Evolutionary conservation across 179 eudicot species (phyloP).

Genomic region (Pouteria campechiana): DNA sequence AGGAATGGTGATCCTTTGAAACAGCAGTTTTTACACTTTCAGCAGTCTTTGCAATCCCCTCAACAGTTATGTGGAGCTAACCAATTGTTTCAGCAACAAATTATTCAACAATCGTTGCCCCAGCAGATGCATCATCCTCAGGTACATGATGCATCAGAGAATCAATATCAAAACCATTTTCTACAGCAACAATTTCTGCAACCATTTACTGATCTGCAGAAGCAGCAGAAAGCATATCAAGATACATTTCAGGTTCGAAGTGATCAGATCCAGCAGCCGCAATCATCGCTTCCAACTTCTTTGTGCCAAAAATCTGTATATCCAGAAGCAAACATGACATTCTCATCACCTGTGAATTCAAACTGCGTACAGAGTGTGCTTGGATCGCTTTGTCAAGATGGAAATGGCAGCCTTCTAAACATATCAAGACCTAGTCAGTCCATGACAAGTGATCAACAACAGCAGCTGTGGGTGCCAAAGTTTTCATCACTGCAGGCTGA

Average conservation of each 20-base stretch:
- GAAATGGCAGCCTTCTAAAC: slow-evolving; percentile 48
- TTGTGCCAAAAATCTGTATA: slow-evolving; percentile 43
- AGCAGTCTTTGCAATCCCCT: slow-evolving; percentile 69
- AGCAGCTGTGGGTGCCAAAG: slow-evolving; percentile 51
- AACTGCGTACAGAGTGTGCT: slow-evolving; percentile 45
- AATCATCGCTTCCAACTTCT: slow-evolving; percentile 28
- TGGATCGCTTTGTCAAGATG: slow-evolving; percentile 50
- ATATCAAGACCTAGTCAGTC: slow-evolving; percentile 41
- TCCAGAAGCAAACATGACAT: slow-evolving; percentile 24
- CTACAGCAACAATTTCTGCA: slow-evolving; percentile 24
- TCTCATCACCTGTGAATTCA: slow-evolving; percentile 26
- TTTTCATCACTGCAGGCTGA: slow-evolving; percentile 38
- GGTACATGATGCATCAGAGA: slow-evolving; percentile 44
- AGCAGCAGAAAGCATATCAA: slow-evolving; percentile 35
- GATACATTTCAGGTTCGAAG: slow-evolving; percentile 47
- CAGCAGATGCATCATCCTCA: slow-evolving; percentile 54
- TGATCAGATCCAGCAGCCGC: slow-evolving; percentile 50
- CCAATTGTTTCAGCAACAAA: slow-evolving; percentile 46
- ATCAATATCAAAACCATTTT: too few species aligned
- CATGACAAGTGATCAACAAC: slow-evolving; percentile 43
- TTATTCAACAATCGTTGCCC: slow-evolving; percentile 39
- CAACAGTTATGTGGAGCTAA: slow-evolving; percentile 48
- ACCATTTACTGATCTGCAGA: slow-evolving; percentile 31
- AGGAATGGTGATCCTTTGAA: slow-evolving; percentile 53
- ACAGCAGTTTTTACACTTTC: slow-evolving; percentile 74